Evolutionary conservation across 257 asterid genomes (phyloP), one percentile per base, ranked within the genome.

Genomic region (Forsythia viridissima): DNA sequence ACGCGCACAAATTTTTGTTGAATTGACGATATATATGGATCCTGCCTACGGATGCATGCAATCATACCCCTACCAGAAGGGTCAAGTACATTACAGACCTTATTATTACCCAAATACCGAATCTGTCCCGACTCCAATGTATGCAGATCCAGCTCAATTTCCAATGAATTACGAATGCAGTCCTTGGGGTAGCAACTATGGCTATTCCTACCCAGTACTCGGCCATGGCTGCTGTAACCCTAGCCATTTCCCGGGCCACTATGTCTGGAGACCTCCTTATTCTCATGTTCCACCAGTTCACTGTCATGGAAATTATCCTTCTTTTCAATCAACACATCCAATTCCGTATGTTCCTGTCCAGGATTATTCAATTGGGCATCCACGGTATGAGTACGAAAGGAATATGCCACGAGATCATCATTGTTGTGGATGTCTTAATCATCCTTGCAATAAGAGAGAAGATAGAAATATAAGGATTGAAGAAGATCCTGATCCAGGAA

Each of bases 391-490:
- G 36, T 82, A 75, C 68, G 85, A 81, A 18, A 85, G 85, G 75
- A 76, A 81, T 42, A 71, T 81, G 79, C 82, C 83, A 3, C 59
- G 70, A 20, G 87, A 80, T 43, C 81, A 86, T 55, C 92, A 86
- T 61, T 91, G 91, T 13, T 87, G 92, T 8, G 92, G 91, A 18
- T 90, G 94, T 74, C 81, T 80, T 24, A 85, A 90, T 79, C 89
- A 90, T 61, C 52, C 44, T 6, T 48, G 75, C 40, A 76, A 75
- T 16, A 73, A 4, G 74, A 88, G 39, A 68, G 92, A 78, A 41
- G 88, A 79, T 74, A 83, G 66, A 15, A 81, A 40, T 57, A 66
- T 89, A 13, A 90, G 80, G 83, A 82, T 89, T 82, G 92, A 85
- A 73, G 97, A 80, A 72, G 89, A 83, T 11, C 85, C 87, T 69